Base-by-base conservation (phyloP, 2,329 filamentous ascomycete species). In the Penicillium sp. region DNA sequence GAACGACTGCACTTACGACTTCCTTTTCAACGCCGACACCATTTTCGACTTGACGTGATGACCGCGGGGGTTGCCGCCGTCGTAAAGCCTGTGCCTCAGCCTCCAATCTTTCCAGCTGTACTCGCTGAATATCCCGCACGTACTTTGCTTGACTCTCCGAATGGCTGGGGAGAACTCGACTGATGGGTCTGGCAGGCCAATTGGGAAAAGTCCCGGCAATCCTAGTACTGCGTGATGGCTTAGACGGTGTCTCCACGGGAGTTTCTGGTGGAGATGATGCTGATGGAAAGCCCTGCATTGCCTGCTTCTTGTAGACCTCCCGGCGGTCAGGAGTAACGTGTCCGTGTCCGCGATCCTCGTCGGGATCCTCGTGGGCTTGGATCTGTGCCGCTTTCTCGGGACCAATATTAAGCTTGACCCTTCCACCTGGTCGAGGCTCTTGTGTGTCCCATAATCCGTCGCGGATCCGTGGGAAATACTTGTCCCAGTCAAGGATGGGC, bases 371-470 rank as follows among this genome's bases (percentile, higher is more conserved):
- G 4, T 7, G 22, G 8, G 3, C 22, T 10, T 39, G 8, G 28
- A 51, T 30, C 13, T 19, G 16, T n/a, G 44, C 49, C 3, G 45
- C 44, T 7, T 13, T 42, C 12, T 30, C 9, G 16, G 22, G 19
- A 4, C 49, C 49, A 1, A 51, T 3, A 0, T 39, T 37, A n/a
- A 51, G 13, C 8, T 29, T 47, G 39, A 49, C 29, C 5, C 49
- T 12, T 37, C 39, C 39, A 13, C 22, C 31, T 3, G 10, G 19
- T 11, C 39, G 44, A 28, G 19, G 16, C 16, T 13, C 35, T 28
- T 22, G 18, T 18, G 31, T 37, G 31, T 43, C 13, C 45, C 37
- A 47, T 2, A 27, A 43, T n/a, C 4, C 30, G 27, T 36, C 25
- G 2, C 8, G 31, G 0, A 31, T 36, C 11, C n/a, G 30, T 18